These are phyloP conservation scores for Amniculicola lignicola DNA, from an alignment of 495 filamentous ascomycete genomes.

Conservation along the genomic window DNA sequence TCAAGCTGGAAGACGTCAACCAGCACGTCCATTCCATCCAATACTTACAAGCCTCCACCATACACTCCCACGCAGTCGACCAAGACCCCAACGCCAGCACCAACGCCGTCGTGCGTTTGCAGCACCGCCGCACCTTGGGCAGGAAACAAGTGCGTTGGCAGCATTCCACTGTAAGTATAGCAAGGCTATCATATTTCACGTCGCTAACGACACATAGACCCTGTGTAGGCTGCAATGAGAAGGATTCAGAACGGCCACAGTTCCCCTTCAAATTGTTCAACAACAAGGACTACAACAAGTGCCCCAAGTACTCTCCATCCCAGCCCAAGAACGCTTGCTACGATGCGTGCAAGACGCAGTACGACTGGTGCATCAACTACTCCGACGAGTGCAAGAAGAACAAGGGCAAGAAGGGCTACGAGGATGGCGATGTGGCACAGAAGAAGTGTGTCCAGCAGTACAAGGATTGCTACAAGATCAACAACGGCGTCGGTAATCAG, in stretches of 20 bases:
- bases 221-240: conserved; percentile 17
- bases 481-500: no score
- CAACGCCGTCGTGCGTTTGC: conserved; percentile 8
- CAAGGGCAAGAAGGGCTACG: no score
- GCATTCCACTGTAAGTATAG: background rate
- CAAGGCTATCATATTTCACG: background rate
- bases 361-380: conserved; percentile 12
- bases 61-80: background rate
- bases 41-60: conserved; percentile 6
- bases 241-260: background rate
- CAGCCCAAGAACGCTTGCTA: background rate
- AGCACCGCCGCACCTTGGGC: conserved; percentile 6
- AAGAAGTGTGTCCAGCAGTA: no score
- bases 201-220: background rate
- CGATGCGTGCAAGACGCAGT: conserved; percentile 15
- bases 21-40: no score
- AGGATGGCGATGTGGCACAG: no score
- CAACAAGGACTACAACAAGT: background rate
- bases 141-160: conserved; percentile 8
- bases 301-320: conserved; percentile 1
- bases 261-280: conserved; percentile 15
- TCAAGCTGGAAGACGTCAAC: no score
- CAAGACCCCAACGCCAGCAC: no score
- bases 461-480: no score
- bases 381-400: no score